Evolutionary conservation across 805 yeast species (phyloP).

Genomic region (Metschnikowia lachancei): DNA sequence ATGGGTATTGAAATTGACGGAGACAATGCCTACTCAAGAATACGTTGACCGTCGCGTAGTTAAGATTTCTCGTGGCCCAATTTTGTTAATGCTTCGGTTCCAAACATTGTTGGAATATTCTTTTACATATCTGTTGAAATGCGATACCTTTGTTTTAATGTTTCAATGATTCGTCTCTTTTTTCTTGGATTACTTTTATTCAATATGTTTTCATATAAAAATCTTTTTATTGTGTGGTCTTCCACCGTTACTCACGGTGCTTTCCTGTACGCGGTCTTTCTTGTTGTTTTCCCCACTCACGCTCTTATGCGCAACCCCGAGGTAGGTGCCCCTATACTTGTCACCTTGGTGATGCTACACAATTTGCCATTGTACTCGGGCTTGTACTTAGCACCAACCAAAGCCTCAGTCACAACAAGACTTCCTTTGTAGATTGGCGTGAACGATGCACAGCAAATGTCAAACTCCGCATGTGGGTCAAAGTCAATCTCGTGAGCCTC

Average conservation of each 20-base stretch:
- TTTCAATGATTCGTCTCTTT: background rate
- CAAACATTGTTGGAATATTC: no score
- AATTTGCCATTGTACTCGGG: constrained; percentile 72
- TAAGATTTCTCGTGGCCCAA: no score
- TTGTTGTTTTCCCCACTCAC: background rate
- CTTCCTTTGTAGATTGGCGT: constrained; percentile 86
- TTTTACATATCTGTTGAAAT: no score
- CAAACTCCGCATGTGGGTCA: constrained; percentile 88
- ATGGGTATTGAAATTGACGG: no score
- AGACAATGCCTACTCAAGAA: no score
- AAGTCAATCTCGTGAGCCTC: constrained; percentile 91
- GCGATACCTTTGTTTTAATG: no score
- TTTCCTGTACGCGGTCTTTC: background rate
- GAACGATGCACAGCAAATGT: constrained; percentile 79
- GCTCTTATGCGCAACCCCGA: constrained; percentile 71
- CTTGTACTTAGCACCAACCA: constrained; percentile 88
- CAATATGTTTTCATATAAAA: background rate
- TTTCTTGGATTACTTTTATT: background rate
- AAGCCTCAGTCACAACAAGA: constrained; percentile 67
- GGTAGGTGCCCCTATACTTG: constrained; percentile 86
- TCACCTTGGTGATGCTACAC: constrained; percentile 71
- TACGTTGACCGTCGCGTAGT: no score
- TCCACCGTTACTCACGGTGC: background rate
- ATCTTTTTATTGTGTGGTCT: background rate
- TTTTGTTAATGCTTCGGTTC: no score